A percentile compares a stretch with the other conserved stretches of the same genome.
Conservation (phyloP, 139 green algal genomes). For the Closterium sp. region DNA sequence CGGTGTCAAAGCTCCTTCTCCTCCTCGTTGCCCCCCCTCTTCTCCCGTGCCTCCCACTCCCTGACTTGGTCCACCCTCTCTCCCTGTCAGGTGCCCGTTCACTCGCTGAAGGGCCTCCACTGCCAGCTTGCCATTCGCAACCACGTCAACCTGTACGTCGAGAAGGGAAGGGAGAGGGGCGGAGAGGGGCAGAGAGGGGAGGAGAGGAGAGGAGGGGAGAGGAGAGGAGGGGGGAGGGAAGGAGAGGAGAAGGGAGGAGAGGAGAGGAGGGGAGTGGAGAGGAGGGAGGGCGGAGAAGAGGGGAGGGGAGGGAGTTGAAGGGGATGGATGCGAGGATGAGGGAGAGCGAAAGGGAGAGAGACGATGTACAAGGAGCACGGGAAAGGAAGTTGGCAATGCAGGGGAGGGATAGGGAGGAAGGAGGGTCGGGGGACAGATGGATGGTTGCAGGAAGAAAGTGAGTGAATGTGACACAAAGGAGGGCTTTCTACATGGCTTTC, state of each 20-base stretch:
- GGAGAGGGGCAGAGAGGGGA: background rate
- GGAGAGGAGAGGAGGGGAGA: too few species aligned
- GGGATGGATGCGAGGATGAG: too few species aligned
- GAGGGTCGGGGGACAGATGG: background rate
- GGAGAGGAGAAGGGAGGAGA: background rate
- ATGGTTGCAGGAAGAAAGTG: background rate
- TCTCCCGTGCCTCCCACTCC: background rate
- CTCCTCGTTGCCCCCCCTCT: background rate
- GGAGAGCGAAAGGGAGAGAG: too few species aligned
- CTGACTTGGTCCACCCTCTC: background rate
- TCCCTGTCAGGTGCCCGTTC: background rate
- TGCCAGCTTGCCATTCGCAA: conserved; percentile 44
- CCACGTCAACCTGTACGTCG: background rate
- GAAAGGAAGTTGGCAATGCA: too few species aligned
- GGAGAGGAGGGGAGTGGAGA: background rate
- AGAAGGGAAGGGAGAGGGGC: background rate
- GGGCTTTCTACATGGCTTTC: too few species aligned
- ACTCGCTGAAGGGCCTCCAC: conserved; percentile 25
- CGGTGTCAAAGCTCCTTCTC: background rate
- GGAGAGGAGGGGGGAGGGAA: background rate
- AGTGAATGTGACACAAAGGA: background rate
- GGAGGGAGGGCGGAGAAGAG: background rate
- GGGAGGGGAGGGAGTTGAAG: background rate
- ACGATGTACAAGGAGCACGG: too few species aligned
- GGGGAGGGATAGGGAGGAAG: too few species aligned